Evolutionary conservation across 805 yeast species (phyloP).

Genomic region (Nakazawaea holstii): DNA sequence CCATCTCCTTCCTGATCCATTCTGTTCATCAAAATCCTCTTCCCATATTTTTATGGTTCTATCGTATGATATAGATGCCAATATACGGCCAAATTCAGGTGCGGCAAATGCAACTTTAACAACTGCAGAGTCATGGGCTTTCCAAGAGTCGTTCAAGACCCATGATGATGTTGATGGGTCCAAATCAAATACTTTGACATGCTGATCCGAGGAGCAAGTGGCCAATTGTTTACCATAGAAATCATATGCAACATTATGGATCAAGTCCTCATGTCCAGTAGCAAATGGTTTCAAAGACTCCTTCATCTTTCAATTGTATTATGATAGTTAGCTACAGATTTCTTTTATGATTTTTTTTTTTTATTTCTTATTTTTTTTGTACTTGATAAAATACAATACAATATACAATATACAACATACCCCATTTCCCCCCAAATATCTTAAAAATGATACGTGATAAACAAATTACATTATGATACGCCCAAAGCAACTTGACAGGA

Average conservation of each 20-base stretch:
- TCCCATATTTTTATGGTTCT: constrained; percentile 88
- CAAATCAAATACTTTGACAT: constrained; percentile 80
- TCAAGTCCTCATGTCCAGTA: constrained; percentile 89
- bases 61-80: constrained; percentile 88
- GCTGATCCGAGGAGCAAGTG: constrained; percentile 93
- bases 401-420: too few species aligned
- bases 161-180: constrained; percentile 65
- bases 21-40: constrained; percentile 73
- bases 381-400: too few species aligned
- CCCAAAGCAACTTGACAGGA: too few species aligned
- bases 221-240: constrained; percentile 91
- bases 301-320: constrained; percentile 18
- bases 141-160: constrained; percentile 86
- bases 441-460: too few species aligned
- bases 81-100: constrained; percentile 84
- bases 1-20: constrained; percentile 84
- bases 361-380: background rate
- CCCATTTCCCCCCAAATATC: too few species aligned
- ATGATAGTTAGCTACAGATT: background rate
- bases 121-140: constrained; percentile 88
- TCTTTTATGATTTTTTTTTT: background rate
- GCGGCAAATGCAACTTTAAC: constrained; percentile 87
- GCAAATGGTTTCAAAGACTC: constrained; percentile 60
- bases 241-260: constrained; percentile 88
- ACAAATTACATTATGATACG: too few species aligned